Conservation (phyloP, 2,329 filamentous ascomycete species). For the Zalaria sp. region DNA sequence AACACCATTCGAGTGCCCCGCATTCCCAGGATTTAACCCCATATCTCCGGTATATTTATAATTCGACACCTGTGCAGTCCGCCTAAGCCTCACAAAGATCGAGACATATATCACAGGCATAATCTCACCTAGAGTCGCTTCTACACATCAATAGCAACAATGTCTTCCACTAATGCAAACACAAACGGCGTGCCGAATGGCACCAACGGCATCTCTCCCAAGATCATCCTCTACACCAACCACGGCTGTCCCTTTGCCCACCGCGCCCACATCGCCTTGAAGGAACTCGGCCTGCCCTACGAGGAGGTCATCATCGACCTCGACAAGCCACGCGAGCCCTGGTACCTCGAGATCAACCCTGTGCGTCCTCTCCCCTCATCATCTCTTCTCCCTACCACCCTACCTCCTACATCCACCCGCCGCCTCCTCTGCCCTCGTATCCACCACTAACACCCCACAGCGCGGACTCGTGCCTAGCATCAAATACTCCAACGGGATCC, state of each 20-base stretch:
- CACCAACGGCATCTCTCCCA: slow-evolving; percentile 16
- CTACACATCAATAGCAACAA: no score
- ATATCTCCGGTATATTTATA: no score
- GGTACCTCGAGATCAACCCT: slow-evolving; percentile 66
- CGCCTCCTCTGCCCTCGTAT: slow-evolving; percentile 58
- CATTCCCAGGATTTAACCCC: no score
- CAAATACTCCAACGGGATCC: slow-evolving; percentile 39
- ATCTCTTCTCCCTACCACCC: neutral
- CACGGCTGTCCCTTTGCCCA: slow-evolving; percentile 60
- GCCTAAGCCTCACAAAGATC: no score
- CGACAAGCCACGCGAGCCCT: slow-evolving; percentile 49
- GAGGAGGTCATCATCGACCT: slow-evolving; percentile 47
- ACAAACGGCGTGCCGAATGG: slow-evolving; percentile 13
- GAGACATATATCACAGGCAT: no score
- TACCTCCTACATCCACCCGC: neutral
- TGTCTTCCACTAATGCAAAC: neutral
- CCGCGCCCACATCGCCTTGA: slow-evolving; percentile 36
- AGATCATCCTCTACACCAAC: slow-evolving; percentile 58
- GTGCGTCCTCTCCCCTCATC: neutral
- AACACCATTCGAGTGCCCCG: no score
- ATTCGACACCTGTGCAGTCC: no score
- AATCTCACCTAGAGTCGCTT: no score
- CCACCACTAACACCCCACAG: slow-evolving; percentile 40
- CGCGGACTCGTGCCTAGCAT: slow-evolving; percentile 63
- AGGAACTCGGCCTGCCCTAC: slow-evolving; percentile 20